Percentiles rank a stretch among this genome's conserved stretches.
These are phyloP conservation scores for Rhizophagus prolifer DNA, from an alignment of 192 early-diverging fungal genomes.

Conservation along the genomic window DNA sequence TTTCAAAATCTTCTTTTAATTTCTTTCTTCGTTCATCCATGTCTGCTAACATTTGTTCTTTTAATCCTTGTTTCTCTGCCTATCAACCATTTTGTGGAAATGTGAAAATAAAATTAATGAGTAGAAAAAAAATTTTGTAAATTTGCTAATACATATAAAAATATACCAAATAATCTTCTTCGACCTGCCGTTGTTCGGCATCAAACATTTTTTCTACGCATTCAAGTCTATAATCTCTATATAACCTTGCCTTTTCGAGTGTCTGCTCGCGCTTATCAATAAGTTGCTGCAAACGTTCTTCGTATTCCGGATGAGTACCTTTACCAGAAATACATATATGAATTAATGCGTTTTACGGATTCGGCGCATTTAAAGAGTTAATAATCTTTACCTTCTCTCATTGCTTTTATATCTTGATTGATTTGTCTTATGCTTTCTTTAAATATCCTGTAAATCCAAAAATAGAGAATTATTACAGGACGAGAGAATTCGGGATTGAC, in stretches of 20 bases:
- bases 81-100: conserved; percentile 9
- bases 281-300: conserved; percentile 56
- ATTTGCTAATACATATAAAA: neutral
- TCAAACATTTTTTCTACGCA: conserved; percentile 57
- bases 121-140: neutral
- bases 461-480: neutral
- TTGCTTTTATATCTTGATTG: conserved; percentile 20
- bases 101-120: neutral
- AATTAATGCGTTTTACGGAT: neutral
- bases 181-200: conserved; percentile 50
- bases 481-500: too few species aligned
- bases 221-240: conserved; percentile 62
- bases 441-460: conserved; percentile 33
- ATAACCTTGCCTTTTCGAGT: conserved; percentile 49
- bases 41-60: conserved; percentile 65
- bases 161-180: conserved; percentile 60
- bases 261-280: conserved; percentile 54
- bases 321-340: conserved; percentile 14
- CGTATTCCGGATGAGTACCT: conserved; percentile 65
- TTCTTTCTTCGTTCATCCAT: conserved; percentile 74
- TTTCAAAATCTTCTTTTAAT: conserved; percentile 78
- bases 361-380: neutral
- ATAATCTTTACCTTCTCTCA: conserved; percentile 1
- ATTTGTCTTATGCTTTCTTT: conserved; percentile 34
- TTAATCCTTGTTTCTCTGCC: conserved; percentile 61